Evolutionary conservation across 352 stramenopile genomes (phyloP).

Genomic region (Phytopythium kandeliae): DNA sequence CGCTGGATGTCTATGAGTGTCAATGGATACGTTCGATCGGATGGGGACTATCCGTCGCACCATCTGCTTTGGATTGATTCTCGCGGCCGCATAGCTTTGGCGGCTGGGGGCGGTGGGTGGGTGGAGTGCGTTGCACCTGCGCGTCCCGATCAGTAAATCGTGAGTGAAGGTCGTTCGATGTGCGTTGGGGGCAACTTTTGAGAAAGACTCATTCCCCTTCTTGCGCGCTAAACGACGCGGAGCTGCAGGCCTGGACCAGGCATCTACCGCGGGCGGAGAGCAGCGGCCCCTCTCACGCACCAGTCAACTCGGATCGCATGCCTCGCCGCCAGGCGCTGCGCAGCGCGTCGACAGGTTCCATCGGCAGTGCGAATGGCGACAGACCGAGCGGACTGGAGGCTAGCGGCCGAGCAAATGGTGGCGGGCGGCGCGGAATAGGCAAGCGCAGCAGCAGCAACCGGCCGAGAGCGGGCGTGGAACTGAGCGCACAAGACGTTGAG

Average conservation of each 20-base stretch:
- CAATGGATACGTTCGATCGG: too few species aligned
- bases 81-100: too few species aligned
- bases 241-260: too few species aligned
- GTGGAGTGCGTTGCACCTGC: too few species aligned
- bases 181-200: too few species aligned
- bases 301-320: background rate
- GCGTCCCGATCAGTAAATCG: background rate
- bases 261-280: background rate
- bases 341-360: slow-evolving; percentile 5
- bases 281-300: background rate
- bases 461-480: slow-evolving; percentile 9
- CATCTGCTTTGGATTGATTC: too few species aligned
- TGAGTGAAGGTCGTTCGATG: slow-evolving; percentile 2
- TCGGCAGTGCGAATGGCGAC: slow-evolving; percentile 6
- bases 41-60: too few species aligned
- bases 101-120: too few species aligned
- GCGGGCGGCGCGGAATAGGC: slow-evolving; percentile 8
- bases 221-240: too few species aligned
- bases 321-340: background rate
- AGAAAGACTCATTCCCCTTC: background rate
- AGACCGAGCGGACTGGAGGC: background rate
- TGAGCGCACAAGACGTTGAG: slow-evolving; percentile 16
- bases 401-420: background rate
- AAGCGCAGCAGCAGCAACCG: slow-evolving; percentile 6
- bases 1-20: too few species aligned